These are phyloP conservation scores for Metroxylon sagu DNA, from an alignment of 176 grass and related monocot species.

Conservation along the genomic window DNA sequence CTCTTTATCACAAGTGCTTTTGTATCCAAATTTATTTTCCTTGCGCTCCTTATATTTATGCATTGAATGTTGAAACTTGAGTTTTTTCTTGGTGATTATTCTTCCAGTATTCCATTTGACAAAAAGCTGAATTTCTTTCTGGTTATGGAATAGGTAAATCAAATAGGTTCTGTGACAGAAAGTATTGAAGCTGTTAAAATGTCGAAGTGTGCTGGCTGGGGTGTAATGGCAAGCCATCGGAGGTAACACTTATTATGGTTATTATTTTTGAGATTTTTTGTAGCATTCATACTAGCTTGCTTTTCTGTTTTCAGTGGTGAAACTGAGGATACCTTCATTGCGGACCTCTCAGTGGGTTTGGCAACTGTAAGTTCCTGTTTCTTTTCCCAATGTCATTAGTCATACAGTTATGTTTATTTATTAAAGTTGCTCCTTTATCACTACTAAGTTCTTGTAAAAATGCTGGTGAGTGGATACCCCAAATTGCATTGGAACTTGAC, in stretches of 20 bases:
- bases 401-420: too few relatives aligned
- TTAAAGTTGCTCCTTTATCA: too few relatives aligned
- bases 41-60: too few relatives aligned
- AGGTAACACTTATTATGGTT: conserved; percentile 31
- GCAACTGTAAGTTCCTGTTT: conserved; percentile 42
- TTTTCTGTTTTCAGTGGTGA: conserved; percentile 55
- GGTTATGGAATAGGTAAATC: conserved; percentile 51
- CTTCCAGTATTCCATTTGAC: too few relatives aligned
- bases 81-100: too few relatives aligned
- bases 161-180: conserved; percentile 90
- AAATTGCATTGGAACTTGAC: too few relatives aligned
- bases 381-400: not conserved
- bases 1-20: too few relatives aligned
- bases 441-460: too few relatives aligned
- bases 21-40: too few relatives aligned
- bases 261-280: not conserved
- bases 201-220: conserved; percentile 85
- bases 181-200: conserved; percentile 93
- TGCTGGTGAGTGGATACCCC: too few relatives aligned
- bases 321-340: conserved; percentile 98
- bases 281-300: not conserved
- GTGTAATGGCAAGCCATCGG: conserved; percentile 87
- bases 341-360: conserved; percentile 78
- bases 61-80: too few relatives aligned
- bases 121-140: not conserved